Evolutionary conservation across 2,329 filamentous ascomycete genomes (phyloP).

Genomic region (Neofusicoccum ribis): DNA sequence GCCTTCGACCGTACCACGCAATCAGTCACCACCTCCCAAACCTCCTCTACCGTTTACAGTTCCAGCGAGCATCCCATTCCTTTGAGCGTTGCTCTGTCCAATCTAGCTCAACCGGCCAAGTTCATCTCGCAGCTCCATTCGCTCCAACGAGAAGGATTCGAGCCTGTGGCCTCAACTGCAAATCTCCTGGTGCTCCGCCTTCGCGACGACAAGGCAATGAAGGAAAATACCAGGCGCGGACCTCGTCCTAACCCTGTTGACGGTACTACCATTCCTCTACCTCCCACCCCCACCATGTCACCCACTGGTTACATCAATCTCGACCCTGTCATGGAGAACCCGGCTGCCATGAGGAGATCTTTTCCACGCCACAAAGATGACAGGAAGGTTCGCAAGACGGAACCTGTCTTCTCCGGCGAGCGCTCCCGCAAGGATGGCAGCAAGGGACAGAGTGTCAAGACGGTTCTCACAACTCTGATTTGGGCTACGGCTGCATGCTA

Average conservation of each 20-base stretch:
- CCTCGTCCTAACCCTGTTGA: slow-evolving; percentile 34
- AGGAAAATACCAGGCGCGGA: background rate
- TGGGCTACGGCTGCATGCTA: slow-evolving; percentile 20
- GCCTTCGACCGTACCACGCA: slow-evolving; percentile 31
- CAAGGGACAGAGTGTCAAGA: slow-evolving; percentile 10
- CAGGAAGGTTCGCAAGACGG: slow-evolving; percentile 16
- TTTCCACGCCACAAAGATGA: background rate
- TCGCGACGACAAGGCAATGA: background rate
- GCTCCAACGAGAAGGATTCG: slow-evolving; percentile 23
- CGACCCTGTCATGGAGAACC: slow-evolving; percentile 17
- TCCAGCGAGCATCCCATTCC: slow-evolving; percentile 24
- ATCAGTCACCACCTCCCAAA: slow-evolving; percentile 26
- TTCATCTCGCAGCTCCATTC: slow-evolving; percentile 30
- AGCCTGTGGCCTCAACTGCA: slow-evolving; percentile 31
- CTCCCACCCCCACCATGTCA: slow-evolving; percentile 16
- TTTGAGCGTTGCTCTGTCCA: slow-evolving; percentile 9
- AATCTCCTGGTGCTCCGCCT: slow-evolving; percentile 35
- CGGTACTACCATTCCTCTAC: slow-evolving; percentile 32
- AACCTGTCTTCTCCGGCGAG: slow-evolving; percentile 17
- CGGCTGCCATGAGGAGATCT: background rate
- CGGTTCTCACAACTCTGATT: slow-evolving; percentile 15
- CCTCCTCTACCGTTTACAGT: slow-evolving; percentile 12
- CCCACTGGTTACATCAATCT: slow-evolving; percentile 20
- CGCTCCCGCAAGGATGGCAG: background rate
- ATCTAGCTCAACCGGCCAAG: slow-evolving; percentile 6